These are phyloP conservation scores for Colletotrichum sp. DNA, from an alignment of 2,329 filamentous ascomycete species.

Conservation along the genomic window DNA sequence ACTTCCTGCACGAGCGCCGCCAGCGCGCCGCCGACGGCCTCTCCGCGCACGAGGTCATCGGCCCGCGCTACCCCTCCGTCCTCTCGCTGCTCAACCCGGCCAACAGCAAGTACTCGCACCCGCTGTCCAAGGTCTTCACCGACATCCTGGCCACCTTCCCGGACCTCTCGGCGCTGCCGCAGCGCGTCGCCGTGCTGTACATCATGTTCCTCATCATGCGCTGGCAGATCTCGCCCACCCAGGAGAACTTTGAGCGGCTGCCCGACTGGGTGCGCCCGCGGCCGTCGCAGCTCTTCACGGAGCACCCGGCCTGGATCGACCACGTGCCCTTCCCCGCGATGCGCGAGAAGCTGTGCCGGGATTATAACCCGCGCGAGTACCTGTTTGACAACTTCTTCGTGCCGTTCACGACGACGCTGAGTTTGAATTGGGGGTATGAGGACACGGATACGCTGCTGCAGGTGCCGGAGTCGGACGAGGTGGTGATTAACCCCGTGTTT, in stretches of 20 bases:
- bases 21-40: conserved; percentile 71
- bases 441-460: conserved; percentile 71
- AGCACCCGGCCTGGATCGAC: conserved; percentile 84
- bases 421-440: conserved; percentile 85
- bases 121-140: conserved; percentile 83
- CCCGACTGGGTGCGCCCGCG: conserved; percentile 75
- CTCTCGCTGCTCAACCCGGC: conserved; percentile 78
- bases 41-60: conserved; percentile 68
- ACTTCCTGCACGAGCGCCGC: conserved; percentile 75
- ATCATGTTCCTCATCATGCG: conserved; percentile 87
- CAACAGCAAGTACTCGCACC: conserved; percentile 68
- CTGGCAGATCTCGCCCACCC: conserved; percentile 82
- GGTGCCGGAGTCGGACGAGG: conserved; percentile 63
- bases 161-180: conserved; percentile 76
- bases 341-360: conserved; percentile 68
- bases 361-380: conserved; percentile 54
- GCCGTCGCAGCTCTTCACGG: conserved; percentile 66
- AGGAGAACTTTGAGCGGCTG: conserved; percentile 79
- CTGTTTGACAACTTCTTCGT: conserved; percentile 84
- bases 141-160: conserved; percentile 87
- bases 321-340: conserved; percentile 80
- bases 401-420: conserved; percentile 77
- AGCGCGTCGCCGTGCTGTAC: conserved; percentile 82
- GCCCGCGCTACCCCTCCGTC: conserved; percentile 81
- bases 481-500: conserved; percentile 86